A percentile compares a stretch with the other conserved stretches of the same genome.
Conservation (phyloP, 2,329 filamentous ascomycete genomes). For the Ilyonectria robusta region DNA sequence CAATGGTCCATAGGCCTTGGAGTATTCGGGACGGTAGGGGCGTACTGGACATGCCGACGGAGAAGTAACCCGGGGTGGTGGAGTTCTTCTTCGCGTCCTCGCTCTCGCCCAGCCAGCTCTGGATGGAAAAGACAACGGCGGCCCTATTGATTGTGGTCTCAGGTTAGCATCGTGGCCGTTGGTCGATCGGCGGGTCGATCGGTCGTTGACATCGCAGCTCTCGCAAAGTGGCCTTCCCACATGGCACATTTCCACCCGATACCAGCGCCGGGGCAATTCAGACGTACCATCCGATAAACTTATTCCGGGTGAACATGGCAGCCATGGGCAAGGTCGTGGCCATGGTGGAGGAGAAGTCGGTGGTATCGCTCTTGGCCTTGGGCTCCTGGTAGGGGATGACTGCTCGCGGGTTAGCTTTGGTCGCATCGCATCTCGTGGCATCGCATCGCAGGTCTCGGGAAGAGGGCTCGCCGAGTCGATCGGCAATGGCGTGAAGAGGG, state of each 20-base stretch:
- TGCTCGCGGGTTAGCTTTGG: slow-evolving; percentile 55
- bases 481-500: not conserved
- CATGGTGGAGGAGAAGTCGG: slow-evolving; percentile 80
- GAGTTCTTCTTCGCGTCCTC: slow-evolving; percentile 75
- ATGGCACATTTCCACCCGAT: slow-evolving; percentile 19
- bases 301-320: slow-evolving; percentile 93
- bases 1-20: not conserved
- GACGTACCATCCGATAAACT: slow-evolving; percentile 77
- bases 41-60: slow-evolving; percentile 84
- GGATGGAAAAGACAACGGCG: slow-evolving; percentile 80
- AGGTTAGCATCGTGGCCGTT: slow-evolving; percentile 14
- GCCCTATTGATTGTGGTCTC: slow-evolving; percentile 65
- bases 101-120: slow-evolving; percentile 84
- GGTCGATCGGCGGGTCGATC: slow-evolving; percentile 29
- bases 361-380: slow-evolving; percentile 70
- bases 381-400: slow-evolving; percentile 92
- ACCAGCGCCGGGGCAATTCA: not conserved
- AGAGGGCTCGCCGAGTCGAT: not conserved
- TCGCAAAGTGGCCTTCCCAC: slow-evolving; percentile 1
- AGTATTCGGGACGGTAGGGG: slow-evolving; percentile 38
- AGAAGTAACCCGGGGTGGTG: slow-evolving; percentile 78
- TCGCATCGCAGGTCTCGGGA: not conserved
- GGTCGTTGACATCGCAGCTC: not conserved
- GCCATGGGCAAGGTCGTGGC: slow-evolving; percentile 93
- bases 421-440: slow-evolving; percentile 22